Conservation (phyloP, 257 asterid genomes). For the Salvia hispanica region DNA sequence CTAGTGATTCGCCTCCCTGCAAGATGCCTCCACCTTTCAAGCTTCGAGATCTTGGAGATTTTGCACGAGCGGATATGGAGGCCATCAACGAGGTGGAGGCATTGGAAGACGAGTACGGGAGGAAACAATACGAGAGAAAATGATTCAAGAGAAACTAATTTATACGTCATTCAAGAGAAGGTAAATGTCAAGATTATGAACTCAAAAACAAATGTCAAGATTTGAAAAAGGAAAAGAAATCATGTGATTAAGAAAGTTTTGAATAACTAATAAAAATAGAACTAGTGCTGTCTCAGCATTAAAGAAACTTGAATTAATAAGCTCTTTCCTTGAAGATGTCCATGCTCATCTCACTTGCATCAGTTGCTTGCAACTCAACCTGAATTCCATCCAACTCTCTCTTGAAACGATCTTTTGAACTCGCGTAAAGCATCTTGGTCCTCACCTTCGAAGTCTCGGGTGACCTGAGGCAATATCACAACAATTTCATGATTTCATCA, state of each 20-base stretch:
- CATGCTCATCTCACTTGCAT: constrained; percentile 57
- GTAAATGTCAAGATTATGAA: too few species aligned
- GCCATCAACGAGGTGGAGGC: constrained; percentile 61
- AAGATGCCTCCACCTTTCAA: constrained; percentile 44
- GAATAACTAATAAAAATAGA: not conserved
- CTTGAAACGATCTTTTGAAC: constrained; percentile 55
- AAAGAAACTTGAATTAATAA: constrained; percentile 16
- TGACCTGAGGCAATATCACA: constrained; percentile 33
- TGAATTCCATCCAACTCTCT: constrained; percentile 54
- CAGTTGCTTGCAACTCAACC: constrained; percentile 53
- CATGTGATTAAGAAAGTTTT: not conserved
- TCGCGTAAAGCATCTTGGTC: constrained; percentile 55
- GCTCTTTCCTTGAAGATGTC: constrained; percentile 54
- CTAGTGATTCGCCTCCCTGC: constrained; percentile 59
- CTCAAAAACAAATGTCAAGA: constrained; percentile 15
- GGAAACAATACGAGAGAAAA: constrained; percentile 27
- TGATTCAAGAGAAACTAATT: not conserved
- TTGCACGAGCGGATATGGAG: constrained; percentile 43
- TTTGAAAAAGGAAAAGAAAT: too few species aligned
- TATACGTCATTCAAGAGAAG: not conserved
- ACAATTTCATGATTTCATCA: too few species aligned
- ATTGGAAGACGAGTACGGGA: constrained; percentile 73
- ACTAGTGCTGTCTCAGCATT: not conserved
- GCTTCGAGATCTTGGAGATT: constrained; percentile 42
- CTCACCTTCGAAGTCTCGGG: constrained; percentile 49